Evolutionary conservation across 345 rosid species (phyloP).

Genomic region (Reutealis trisperma): DNA sequence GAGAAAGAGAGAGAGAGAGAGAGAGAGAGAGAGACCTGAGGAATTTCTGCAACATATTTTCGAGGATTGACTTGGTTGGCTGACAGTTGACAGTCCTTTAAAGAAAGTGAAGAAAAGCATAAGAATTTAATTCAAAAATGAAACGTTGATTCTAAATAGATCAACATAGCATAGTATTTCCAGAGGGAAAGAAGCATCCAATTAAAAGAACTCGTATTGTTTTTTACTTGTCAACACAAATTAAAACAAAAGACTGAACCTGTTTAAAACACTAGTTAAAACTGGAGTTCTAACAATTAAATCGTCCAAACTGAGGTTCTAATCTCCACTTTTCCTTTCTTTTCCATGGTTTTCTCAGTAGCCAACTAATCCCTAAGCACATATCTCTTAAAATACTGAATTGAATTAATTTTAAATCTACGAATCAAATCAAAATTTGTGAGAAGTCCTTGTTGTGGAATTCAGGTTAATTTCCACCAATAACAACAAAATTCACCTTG

Average conservation of each 20-base stretch:
- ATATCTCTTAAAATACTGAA: not conserved
- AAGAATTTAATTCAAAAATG: conserved; percentile 5
- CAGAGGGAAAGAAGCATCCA: too few species aligned
- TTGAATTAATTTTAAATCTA: not conserved
- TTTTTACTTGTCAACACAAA: not conserved
- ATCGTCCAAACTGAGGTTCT: not conserved
- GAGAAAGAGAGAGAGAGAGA: too few species aligned
- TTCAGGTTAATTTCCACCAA: too few species aligned
- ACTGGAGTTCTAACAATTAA: not conserved
- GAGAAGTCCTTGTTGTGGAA: too few species aligned
- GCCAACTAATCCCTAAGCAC: not conserved
- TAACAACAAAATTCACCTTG: too few species aligned
- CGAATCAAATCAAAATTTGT: not conserved
- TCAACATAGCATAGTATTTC: too few species aligned
- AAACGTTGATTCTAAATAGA: not conserved
- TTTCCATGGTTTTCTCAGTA: not conserved
- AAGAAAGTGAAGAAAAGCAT: conserved; percentile 8
- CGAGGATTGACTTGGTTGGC: conserved; percentile 92
- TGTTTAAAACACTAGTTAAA: not conserved
- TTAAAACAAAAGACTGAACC: not conserved
- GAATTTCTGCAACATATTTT: conserved; percentile 90
- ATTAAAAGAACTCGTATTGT: not conserved
- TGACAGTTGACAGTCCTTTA: conserved; percentile 81
- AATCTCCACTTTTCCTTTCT: not conserved
- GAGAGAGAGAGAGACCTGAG: conserved; percentile 52